Conservation (phyloP, 768 basidiomycete genomes). For the Podaxis sp. region DNA sequence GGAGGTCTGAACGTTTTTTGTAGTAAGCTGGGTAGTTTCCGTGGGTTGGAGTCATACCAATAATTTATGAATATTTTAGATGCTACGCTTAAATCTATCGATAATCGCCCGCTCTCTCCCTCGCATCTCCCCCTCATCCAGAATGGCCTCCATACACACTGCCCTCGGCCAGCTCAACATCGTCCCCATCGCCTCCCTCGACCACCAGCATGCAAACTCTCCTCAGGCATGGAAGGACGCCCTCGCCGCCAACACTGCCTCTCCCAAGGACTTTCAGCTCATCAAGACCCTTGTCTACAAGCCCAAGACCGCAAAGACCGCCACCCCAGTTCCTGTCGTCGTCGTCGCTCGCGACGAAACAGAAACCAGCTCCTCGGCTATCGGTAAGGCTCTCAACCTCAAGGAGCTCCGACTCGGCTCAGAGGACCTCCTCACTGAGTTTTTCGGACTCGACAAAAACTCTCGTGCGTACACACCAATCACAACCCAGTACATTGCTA, state of each 20-base stretch:
- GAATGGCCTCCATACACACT: slow-evolving; percentile 15
- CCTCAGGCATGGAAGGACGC: slow-evolving; percentile 78
- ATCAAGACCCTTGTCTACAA: slow-evolving; percentile 94
- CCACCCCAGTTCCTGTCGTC: slow-evolving; percentile 80
- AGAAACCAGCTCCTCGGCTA: slow-evolving; percentile 74
- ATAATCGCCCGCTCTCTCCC: slow-evolving; percentile 9
- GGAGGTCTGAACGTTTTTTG: slow-evolving; percentile 58
- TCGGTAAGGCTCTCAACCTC: slow-evolving; percentile 77
- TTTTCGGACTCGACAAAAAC: slow-evolving; percentile 83
- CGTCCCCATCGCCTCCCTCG: slow-evolving; percentile 46
- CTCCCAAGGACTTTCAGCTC: slow-evolving; percentile 64
- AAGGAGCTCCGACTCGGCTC: slow-evolving; percentile 87
- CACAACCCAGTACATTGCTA: background rate
- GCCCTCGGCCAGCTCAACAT: slow-evolving; percentile 57
- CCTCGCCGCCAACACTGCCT: slow-evolving; percentile 48
- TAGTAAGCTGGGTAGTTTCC: slow-evolving; percentile 85
- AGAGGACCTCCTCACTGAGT: slow-evolving; percentile 82
- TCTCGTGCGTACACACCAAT: slow-evolving; percentile 59
- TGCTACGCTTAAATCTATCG: slow-evolving; percentile 20
- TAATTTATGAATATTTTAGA: slow-evolving; percentile 1
- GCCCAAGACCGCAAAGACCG: slow-evolving; percentile 92
- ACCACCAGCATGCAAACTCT: slow-evolving; percentile 63
- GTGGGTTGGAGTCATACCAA: slow-evolving; percentile 33
- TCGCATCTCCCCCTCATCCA: slow-evolving; percentile 20
- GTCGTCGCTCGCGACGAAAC: slow-evolving; percentile 83